These are phyloP conservation scores for Botrytis aclada DNA, from an alignment of 2,329 filamentous ascomycete species.

Conservation along the genomic window DNA sequence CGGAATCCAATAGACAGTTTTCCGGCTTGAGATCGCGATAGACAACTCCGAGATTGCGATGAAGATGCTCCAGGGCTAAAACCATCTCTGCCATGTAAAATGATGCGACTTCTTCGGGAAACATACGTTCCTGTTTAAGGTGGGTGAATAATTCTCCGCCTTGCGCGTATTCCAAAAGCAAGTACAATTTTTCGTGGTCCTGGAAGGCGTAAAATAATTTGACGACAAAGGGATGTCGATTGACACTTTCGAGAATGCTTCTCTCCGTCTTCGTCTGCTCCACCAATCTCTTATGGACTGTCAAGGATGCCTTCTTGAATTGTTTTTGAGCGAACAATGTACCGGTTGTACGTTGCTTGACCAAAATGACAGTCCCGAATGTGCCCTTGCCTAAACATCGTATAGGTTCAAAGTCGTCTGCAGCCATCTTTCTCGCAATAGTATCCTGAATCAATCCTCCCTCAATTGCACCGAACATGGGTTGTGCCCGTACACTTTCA, in stretches of 20 bases:
- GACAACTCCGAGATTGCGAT: constrained; percentile 87
- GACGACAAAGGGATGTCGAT: constrained; percentile 94
- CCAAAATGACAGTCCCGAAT: constrained; percentile 90
- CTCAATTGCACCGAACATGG: constrained; percentile 47
- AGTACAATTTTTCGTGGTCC: constrained; percentile 93
- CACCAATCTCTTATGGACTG: constrained; percentile 91
- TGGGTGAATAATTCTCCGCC: constrained; percentile 98
- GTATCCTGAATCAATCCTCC: constrained; percentile 51
- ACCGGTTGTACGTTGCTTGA: constrained; percentile 84
- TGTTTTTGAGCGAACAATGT: constrained; percentile 96
- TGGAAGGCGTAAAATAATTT: constrained; percentile 99
- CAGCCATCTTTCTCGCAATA: constrained; percentile 74
- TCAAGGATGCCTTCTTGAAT: constrained; percentile 93
- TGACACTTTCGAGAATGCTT: constrained; percentile 90
- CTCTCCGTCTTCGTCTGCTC: constrained; percentile 98
- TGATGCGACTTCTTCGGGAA: constrained; percentile 79
- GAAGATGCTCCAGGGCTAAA: constrained; percentile 87
- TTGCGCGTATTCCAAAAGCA: constrained; percentile 96
- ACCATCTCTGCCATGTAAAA: constrained; percentile 99
- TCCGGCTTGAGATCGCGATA: constrained; percentile 98
- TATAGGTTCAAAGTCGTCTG: constrained; percentile 84
- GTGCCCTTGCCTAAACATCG: constrained; percentile 94
- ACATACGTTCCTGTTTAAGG: constrained; percentile 90
- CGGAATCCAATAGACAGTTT: constrained; percentile 88
- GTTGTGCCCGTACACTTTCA: constrained; percentile 49